A percentile compares a stretch with the other conserved stretches of the same genome.
These are phyloP conservation scores for Gamsiella multidivaricata DNA, from an alignment of 192 early-diverging fungal genomes.

Conservation along the genomic window DNA sequence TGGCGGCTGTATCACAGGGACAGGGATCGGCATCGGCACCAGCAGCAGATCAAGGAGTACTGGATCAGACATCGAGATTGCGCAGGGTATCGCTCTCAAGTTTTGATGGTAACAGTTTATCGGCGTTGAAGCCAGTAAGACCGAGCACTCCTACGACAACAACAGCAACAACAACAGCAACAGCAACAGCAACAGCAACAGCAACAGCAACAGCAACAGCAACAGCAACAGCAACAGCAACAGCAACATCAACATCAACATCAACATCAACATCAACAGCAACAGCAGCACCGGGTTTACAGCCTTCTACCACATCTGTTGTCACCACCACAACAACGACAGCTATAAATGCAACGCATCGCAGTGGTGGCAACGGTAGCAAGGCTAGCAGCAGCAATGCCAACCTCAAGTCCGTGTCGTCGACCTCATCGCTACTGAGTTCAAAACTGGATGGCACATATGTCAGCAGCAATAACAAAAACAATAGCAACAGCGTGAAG, in stretches of 20 bases:
- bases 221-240: neutral
- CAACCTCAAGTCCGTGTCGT: neutral
- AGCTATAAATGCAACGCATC: too few species aligned
- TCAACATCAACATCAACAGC: too few species aligned
- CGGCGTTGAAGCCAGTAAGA: conserved; percentile 32
- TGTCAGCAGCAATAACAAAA: neutral
- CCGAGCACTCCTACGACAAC: neutral
- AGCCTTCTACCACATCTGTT: too few species aligned
- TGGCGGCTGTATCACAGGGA: neutral
- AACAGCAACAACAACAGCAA: conserved; percentile 9
- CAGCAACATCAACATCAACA: too few species aligned
- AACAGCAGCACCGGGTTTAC: too few species aligned
- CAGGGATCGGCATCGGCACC: neutral
- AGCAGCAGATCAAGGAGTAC: neutral
- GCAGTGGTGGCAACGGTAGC: neutral
- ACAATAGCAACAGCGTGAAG: neutral
- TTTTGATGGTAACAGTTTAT: conserved; percentile 40
- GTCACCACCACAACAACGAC: too few species aligned
- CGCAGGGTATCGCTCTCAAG: conserved; percentile 40
- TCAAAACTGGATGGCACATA: neutral
- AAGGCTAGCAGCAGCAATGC: too few species aligned
- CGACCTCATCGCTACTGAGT: neutral
- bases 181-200: conserved; percentile 2
- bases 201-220: neutral
- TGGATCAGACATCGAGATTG: neutral